Evolutionary conservation across 2,329 filamentous ascomycete genomes (phyloP).

Genomic region (Trichoderma gracile): DNA sequence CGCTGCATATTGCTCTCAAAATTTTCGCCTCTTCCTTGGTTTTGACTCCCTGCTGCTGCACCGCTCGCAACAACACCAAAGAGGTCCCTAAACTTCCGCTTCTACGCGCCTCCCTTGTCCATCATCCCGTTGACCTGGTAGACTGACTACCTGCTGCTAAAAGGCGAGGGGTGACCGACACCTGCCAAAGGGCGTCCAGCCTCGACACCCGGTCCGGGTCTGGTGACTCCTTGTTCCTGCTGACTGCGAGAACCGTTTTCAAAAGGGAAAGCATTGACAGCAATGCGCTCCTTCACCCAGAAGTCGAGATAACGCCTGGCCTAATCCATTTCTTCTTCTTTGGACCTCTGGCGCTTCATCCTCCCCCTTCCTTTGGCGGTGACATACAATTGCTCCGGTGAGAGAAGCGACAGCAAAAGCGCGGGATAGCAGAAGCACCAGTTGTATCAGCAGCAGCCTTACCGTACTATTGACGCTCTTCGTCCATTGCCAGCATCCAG

Average conservation of each 20-base stretch:
- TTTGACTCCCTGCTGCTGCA: neutral
- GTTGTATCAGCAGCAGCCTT: neutral
- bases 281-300: slow-evolving; percentile 19
- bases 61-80: neutral
- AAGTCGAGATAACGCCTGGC: slow-evolving; percentile 16
- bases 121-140: neutral
- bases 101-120: slow-evolving; percentile 3
- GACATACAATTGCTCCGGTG: slow-evolving; percentile 5
- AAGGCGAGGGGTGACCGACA: too few relatives aligned
- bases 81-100: too few relatives aligned
- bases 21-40: slow-evolving; percentile 6
- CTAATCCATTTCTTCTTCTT: slow-evolving; percentile 24
- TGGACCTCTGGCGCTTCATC: neutral
- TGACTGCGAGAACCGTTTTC: slow-evolving; percentile 9
- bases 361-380: neutral
- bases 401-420: neutral
- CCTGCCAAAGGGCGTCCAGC: neutral
- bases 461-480: neutral
- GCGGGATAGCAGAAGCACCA: slow-evolving; percentile 1
- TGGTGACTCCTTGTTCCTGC: slow-evolving; percentile 14
- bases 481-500: neutral
- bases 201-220: slow-evolving; percentile 19
- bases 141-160: neutral
- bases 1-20: neutral
- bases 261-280: slow-evolving; percentile 11